phyloP scores from a whole-genome alignment of 805 yeast species.

The Yamadazyma philogaea region DNA sequence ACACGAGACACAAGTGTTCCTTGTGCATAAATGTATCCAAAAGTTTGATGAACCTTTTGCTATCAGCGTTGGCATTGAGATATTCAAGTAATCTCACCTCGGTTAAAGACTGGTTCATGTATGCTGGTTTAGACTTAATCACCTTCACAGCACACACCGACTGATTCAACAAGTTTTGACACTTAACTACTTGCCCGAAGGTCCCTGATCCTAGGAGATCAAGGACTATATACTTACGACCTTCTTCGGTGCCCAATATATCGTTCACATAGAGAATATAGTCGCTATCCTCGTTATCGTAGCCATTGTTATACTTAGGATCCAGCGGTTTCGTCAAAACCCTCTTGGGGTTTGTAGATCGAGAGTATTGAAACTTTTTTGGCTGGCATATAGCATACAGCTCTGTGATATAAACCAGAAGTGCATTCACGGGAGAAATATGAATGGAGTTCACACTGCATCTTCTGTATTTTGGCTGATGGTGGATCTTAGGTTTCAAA shows the following conservation, averaged over 20 bases:
- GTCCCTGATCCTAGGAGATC: slow-evolving; percentile 96
- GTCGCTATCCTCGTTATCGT: slow-evolving; percentile 83
- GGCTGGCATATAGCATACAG: slow-evolving; percentile 87
- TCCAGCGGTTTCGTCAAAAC: slow-evolving; percentile 91
- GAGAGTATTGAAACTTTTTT: slow-evolving; percentile 67
- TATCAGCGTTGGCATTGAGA: slow-evolving; percentile 61
- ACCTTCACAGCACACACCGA: slow-evolving; percentile 93
- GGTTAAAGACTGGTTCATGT: slow-evolving; percentile 83
- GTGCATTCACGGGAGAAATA: slow-evolving; percentile 76
- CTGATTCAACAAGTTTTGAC: slow-evolving; percentile 76
- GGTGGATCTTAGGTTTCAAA: slow-evolving; percentile 56
- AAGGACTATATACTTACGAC: slow-evolving; percentile 80
- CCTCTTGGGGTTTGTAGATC: slow-evolving; percentile 83
- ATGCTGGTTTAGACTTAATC: slow-evolving; percentile 87
- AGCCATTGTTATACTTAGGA: slow-evolving; percentile 75
- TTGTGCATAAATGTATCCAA: slow-evolving; percentile 89
- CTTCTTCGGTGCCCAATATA: slow-evolving; percentile 80
- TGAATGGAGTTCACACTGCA: slow-evolving; percentile 62
- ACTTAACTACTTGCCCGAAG: slow-evolving; percentile 96
- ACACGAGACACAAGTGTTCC: slow-evolving; percentile 88
- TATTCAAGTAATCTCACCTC: slow-evolving; percentile 86
- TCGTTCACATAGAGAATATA: slow-evolving; percentile 94
- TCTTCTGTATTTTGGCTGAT: slow-evolving; percentile 67
- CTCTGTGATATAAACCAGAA: slow-evolving; percentile 72
- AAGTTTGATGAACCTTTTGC: slow-evolving; percentile 72